Evolutionary conservation across 192 early-diverging fungal species (phyloP).

Genomic region (Gonapodya prolifera): DNA sequence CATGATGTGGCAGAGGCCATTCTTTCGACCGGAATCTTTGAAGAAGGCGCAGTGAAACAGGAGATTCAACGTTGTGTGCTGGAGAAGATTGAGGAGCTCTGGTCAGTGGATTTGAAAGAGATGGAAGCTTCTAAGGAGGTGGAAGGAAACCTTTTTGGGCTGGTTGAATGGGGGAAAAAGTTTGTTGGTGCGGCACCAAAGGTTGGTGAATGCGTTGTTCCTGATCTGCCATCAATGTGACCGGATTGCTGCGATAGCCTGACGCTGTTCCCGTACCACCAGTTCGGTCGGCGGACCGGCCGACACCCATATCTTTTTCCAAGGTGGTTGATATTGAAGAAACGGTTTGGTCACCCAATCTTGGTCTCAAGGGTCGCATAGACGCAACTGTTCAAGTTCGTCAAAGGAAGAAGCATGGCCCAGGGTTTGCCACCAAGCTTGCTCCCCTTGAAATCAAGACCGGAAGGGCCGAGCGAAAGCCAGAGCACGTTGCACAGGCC

Average conservation of each 20-base stretch:
- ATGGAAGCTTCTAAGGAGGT: slow-evolving; percentile 30
- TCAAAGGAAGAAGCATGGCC: no score
- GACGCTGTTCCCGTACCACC: neutral
- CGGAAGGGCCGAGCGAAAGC: slow-evolving; percentile 42
- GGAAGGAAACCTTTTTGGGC: slow-evolving; percentile 32
- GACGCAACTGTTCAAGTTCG: slow-evolving; percentile 53
- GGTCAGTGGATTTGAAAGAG: slow-evolving; percentile 51
- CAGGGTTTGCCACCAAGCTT: slow-evolving; percentile 9
- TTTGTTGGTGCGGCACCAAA: slow-evolving; percentile 15
- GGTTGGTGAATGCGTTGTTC: slow-evolving; percentile 26
- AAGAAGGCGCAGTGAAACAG: slow-evolving; percentile 24
- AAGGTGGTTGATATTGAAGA: slow-evolving; percentile 83
- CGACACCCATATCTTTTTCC: slow-evolving; percentile 31
- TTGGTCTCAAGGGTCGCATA: slow-evolving; percentile 86
- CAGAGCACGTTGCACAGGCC: slow-evolving; percentile 70
- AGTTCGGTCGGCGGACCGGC: slow-evolving; percentile 1
- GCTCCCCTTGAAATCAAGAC: slow-evolving; percentile 87
- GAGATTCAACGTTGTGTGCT: slow-evolving; percentile 37
- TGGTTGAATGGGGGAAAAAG: slow-evolving; percentile 30
- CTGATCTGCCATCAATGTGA: slow-evolving; percentile 9
- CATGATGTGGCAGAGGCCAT: slow-evolving; percentile 69
- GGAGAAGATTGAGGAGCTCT: slow-evolving; percentile 52
- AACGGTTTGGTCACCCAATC: slow-evolving; percentile 79
- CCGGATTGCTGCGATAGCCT: slow-evolving; percentile 2
- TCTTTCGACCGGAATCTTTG: slow-evolving; percentile 46